These are phyloP conservation scores for Kalmanozyma brasiliensis DNA, from an alignment of 1,284 basidiomycete genomes.

Conservation along the genomic window DNA sequence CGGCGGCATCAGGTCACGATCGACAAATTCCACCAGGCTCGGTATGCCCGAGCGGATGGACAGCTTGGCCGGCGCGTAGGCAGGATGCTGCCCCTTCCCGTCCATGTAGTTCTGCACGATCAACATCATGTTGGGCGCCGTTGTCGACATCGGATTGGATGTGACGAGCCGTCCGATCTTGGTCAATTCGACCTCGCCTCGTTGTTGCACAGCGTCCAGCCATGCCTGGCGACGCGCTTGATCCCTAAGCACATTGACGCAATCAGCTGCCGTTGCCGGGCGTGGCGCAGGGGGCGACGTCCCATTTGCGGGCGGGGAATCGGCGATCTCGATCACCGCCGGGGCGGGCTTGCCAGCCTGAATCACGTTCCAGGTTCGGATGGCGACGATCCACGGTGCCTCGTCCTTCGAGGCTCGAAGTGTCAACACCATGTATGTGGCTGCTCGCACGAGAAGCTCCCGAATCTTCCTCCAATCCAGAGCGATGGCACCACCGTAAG, in stretches of 20 bases:
- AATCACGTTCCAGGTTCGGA: conserved; percentile 23
- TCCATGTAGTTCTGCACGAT: conserved; percentile 29
- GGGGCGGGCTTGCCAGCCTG: conserved; percentile 5
- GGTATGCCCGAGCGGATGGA: conserved; percentile 20
- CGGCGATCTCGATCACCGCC: conserved; percentile 20
- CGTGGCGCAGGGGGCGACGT: conserved; percentile 1
- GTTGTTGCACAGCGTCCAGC: conserved; percentile 9
- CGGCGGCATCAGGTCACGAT: conserved; percentile 32
- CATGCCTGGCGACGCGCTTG: conserved; percentile 8
- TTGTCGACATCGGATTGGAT: conserved; percentile 22
- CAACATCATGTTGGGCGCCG: conserved; percentile 22
- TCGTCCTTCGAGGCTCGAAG: conserved; percentile 28
- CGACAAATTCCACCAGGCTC: conserved; percentile 12
- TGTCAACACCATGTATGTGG: conserved; percentile 39
- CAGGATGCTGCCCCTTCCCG: conserved; percentile 9
- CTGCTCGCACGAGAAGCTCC: conserved; percentile 33
- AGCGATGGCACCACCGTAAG: conserved; percentile 40
- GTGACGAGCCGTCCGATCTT: conserved; percentile 24
- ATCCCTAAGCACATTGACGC: conserved; percentile 10
- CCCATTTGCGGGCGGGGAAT: conserved; percentile 11
- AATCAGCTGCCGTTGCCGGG: conserved; percentile 11
- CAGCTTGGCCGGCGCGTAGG: conserved; percentile 19
- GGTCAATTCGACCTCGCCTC: conserved; percentile 28
- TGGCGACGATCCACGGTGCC: conserved; percentile 25
- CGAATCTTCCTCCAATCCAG: conserved; percentile 31